Evolutionary conservation across 257 asterid genomes (phyloP).

Genomic region (Buddleja alternifolia): DNA sequence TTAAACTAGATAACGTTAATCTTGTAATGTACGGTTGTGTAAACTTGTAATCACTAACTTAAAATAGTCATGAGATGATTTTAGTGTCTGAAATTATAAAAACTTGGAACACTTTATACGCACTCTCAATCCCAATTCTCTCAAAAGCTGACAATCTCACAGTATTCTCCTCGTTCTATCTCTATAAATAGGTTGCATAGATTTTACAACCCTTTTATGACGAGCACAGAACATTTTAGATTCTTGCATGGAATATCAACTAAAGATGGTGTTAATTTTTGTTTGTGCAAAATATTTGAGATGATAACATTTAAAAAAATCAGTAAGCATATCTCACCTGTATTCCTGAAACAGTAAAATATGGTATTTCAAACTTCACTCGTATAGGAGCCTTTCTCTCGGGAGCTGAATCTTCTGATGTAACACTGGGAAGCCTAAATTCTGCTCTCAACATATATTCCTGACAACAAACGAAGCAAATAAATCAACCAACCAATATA

Average conservation of each 20-base stretch:
- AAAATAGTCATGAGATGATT: too few species aligned
- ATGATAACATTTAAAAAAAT: slow-evolving; percentile 1
- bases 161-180: not conserved
- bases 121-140: not conserved
- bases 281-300: not conserved
- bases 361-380: slow-evolving; percentile 98
- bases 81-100: too few species aligned
- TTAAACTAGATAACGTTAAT: too few species aligned
- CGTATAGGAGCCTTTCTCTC: slow-evolving; percentile 98
- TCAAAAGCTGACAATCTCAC: not conserved
- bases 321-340: slow-evolving; percentile 55
- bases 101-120: too few species aligned
- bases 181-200: not conserved
- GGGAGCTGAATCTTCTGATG: slow-evolving; percentile 80
- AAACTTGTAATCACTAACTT: too few species aligned
- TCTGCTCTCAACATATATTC: slow-evolving; percentile 99
- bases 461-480: slow-evolving; percentile 41
- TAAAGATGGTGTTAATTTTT: not conserved
- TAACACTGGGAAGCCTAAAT: slow-evolving; percentile 92
- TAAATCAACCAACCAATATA: slow-evolving; percentile 5
- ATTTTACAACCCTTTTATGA: slow-evolving; percentile 14
- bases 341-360: slow-evolving; percentile 98
- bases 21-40: too few species aligned
- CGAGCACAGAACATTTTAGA: not conserved
- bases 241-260: not conserved